Conservation (phyloP, 2,329 filamentous ascomycete genomes). For the Ilyonectria robusta region DNA sequence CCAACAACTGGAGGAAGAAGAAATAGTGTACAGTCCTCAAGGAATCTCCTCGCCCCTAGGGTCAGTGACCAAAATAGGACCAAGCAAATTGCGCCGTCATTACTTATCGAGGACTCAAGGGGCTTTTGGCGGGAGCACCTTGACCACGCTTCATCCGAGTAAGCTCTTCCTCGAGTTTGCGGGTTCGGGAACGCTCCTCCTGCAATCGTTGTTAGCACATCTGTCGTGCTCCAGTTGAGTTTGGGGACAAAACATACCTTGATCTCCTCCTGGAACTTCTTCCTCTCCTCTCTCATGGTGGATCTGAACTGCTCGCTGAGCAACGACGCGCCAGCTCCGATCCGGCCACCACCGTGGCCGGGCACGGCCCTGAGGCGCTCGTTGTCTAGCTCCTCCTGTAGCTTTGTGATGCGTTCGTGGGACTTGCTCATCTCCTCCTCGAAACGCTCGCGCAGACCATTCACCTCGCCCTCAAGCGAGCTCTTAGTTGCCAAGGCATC, state of each 20-base stretch:
- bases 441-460: conserved; percentile 52
- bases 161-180: conserved; percentile 67
- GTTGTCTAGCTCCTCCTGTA: conserved; percentile 67
- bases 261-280: conserved; percentile 69
- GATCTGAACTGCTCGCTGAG: conserved; percentile 70
- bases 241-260: conserved; percentile 56
- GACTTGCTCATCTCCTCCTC: conserved; percentile 58
- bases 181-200: conserved; percentile 65
- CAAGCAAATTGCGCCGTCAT: not conserved
- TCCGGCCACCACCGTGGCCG: conserved; percentile 51
- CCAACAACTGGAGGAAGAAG: conserved; percentile 15
- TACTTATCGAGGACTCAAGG: conserved; percentile 56
- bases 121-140: conserved; percentile 58
- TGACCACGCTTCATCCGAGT: conserved; percentile 59
- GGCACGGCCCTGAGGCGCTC: conserved; percentile 62
- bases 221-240: not conserved
- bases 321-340: conserved; percentile 63
- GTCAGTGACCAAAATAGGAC: not conserved
- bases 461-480: conserved; percentile 41
- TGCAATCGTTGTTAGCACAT: conserved; percentile 52
- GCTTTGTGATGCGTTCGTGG: conserved; percentile 54
- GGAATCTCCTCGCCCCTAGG: not conserved
- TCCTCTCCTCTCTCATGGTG: conserved; percentile 70
- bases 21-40: conserved; percentile 36
- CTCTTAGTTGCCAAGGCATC: conserved; percentile 38